These are phyloP conservation scores for Datura wrightii DNA, from an alignment of 257 asterid genomes.

Conservation along the genomic window DNA sequence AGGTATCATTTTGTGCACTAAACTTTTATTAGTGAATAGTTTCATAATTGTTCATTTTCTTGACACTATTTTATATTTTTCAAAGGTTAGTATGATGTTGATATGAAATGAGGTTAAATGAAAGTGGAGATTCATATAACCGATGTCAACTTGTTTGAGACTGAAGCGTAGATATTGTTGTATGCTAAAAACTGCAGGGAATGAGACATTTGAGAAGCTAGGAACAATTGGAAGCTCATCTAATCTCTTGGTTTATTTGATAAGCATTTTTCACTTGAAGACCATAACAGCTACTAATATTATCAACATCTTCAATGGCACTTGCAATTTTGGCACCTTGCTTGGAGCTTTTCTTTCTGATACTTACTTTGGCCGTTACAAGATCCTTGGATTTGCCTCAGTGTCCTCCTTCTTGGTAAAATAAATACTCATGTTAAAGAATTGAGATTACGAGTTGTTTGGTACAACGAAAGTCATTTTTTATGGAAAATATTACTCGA, in stretches of 20 bases:
- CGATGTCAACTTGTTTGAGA: not conserved
- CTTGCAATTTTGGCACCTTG: constrained; percentile 44
- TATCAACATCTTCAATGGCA: constrained; percentile 45
- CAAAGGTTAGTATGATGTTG: not conserved
- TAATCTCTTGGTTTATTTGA: constrained; percentile 46
- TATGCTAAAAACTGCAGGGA: constrained; percentile 34
- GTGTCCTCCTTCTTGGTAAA: constrained; percentile 43
- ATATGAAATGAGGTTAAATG: not conserved
- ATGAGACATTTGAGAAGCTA: constrained; percentile 47
- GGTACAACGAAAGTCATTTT: not conserved
- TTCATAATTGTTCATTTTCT: not conserved
- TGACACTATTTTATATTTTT: not conserved
- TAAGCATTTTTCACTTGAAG: constrained; percentile 42
- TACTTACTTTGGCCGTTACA: constrained; percentile 47
- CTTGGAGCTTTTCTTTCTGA: constrained; percentile 47
- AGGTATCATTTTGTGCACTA: constrained; percentile 23
- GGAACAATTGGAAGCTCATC: constrained; percentile 47
- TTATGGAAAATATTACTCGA: not conserved
- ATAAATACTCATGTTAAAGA: not conserved
- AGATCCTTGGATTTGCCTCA: constrained; percentile 40
- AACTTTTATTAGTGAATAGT: not conserved
- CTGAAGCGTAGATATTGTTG: not conserved
- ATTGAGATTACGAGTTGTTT: not conserved
- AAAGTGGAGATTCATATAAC: not conserved
- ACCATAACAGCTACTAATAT: constrained; percentile 43